Base-by-base conservation (phyloP, 164 flowering plant genomes). In the Aristolochia fimbriata region DNA sequence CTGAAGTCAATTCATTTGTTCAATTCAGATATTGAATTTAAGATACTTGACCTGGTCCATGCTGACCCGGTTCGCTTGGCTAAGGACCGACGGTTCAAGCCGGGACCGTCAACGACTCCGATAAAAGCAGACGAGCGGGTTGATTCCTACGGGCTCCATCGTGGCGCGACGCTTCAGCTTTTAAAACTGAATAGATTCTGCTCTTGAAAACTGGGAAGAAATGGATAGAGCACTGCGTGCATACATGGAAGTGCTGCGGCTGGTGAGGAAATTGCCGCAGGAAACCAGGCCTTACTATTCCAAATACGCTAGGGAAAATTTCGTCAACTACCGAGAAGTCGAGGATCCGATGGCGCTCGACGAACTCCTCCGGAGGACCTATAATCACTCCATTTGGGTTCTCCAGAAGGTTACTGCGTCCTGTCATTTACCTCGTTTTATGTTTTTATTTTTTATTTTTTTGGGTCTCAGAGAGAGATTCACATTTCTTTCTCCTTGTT, bases 211-310 rank as follows among this genome's bases (percentile, higher is more conserved):
- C 33, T 16, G 21, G 3, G 31, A 9, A 54, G 56, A 15, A 24
- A 86, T 84, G 93, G 61, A 80, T 77, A 83, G 70, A 62, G 78
- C 77, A 27, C 45, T 85, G 65, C 66, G 79, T 52, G 80, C 75
- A 0, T 88, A 88, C 77, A 80, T 78, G 7, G 85, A 70, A 54
- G 77, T 85, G 49, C 74, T 88, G 53, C 67, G 96, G 73, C 70
- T 88, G 25, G 83, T 83, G 54, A 63, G 89, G 71, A 74, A 69
- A 46, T 69, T 88, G 58, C 96, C 91, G 19, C 55, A 68, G 68
- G 91, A 87, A 74, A 56, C 85, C 1, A 72, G 91, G 61, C 80
- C 83, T 58, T 85, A 88, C 78, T 83, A 85, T 76, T 77, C 90
- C 76, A 88, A 85, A 55, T 81, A 76, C 76, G 82, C 79, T 1